phyloP scores from a whole-genome alignment of 164 flowering plant species.

The Echeveria elegans region DNA sequence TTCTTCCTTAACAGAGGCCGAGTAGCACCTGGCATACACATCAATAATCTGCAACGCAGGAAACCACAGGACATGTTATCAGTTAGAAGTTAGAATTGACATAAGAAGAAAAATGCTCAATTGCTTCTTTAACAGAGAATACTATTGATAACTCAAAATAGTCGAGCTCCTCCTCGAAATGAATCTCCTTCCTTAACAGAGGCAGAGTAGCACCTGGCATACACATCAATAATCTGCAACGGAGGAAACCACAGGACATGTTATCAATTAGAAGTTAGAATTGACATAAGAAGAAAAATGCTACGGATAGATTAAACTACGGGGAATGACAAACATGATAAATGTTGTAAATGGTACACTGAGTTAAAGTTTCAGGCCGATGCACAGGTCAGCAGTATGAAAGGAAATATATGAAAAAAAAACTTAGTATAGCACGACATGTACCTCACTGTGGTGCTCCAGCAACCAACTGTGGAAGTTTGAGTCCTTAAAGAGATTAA shows the following conservation, averaged over 20 bases:
- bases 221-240: constrained; percentile 81
- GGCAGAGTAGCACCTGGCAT: constrained; percentile 52
- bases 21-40: no score
- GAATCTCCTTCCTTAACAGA: no score
- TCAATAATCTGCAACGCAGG: no score
- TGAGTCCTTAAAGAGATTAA: constrained; percentile 72
- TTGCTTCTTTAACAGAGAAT: no score
- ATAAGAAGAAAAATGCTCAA: no score
- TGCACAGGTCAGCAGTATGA: background rate
- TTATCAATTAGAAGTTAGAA: no score
- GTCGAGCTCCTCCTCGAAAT: no score
- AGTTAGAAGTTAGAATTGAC: no score
- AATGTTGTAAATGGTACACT: background rate
- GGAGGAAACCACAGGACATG: background rate
- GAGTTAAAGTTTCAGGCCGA: background rate
- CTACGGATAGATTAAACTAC: background rate
- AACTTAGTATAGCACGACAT: background rate
- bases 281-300: no score
- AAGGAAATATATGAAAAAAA: background rate
- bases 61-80: no score
- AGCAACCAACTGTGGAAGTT: constrained; percentile 58
- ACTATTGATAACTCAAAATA: no score
- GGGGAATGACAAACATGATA: background rate
- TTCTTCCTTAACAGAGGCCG: no score
- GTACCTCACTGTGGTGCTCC: constrained; percentile 64